These are phyloP conservation scores for Vaccinium macrocarpon DNA, from an alignment of 148 eudicot species.

Conservation along the genomic window DNA sequence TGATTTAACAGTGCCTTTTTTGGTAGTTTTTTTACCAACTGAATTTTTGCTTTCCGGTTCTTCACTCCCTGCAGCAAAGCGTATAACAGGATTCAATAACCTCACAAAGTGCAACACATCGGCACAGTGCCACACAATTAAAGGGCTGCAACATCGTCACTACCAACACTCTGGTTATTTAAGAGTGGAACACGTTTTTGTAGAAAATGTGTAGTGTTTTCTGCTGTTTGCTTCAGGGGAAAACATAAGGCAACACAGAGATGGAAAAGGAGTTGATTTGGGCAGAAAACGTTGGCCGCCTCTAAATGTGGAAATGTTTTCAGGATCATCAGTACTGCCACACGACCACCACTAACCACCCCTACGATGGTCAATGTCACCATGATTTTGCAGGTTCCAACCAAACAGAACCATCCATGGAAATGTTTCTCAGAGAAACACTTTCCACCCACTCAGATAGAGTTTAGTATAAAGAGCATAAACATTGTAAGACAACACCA, in stretches of 20 bases:
- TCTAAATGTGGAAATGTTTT: neutral
- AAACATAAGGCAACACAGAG: neutral
- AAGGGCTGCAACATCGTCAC: neutral
- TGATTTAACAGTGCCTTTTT: conserved; percentile 37
- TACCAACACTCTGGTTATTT: neutral
- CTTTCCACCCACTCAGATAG: neutral
- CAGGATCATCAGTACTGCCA: neutral
- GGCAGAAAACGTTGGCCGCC: neutral
- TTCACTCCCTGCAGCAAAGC: conserved; percentile 37
- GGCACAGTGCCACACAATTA: neutral
- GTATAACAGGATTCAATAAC: conserved; percentile 4
- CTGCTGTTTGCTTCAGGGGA: neutral
- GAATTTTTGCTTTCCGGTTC: conserved; percentile 32
- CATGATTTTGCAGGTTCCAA: neutral
- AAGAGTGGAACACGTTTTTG: neutral
- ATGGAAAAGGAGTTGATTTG: neutral
- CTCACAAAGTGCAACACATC: neutral
- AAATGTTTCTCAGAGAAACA: neutral
- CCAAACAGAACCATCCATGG: neutral
- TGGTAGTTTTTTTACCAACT: conserved; percentile 43
- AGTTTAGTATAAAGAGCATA: neutral
- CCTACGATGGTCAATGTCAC: neutral
- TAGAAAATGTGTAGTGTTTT: neutral
- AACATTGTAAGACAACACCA: neutral
- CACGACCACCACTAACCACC: neutral